Conservation (phyloP, 805 yeast genomes). For the Pichia ethanolica region DNA sequence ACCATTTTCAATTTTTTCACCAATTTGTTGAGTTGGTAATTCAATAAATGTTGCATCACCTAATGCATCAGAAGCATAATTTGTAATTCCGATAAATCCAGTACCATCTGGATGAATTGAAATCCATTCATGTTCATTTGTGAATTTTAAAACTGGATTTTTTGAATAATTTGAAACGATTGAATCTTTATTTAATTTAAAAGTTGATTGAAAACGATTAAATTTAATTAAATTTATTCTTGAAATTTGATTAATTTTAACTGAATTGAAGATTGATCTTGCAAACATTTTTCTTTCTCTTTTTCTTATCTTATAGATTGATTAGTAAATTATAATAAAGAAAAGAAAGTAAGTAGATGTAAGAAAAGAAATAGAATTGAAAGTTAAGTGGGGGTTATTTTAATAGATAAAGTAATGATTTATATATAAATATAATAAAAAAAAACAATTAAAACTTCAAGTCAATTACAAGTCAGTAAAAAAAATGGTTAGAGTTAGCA, state of each 20-base stretch:
- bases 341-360: background rate
- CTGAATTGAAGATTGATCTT: slow-evolving; percentile 1
- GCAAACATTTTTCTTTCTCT: slow-evolving; percentile 9
- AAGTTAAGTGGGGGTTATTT: too few species aligned
- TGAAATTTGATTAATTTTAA: too few species aligned
- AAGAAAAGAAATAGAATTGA: background rate
- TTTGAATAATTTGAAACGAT: slow-evolving; percentile 26
- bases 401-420: background rate
- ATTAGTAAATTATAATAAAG: too few species aligned
- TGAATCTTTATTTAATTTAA: slow-evolving; percentile 25
- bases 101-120: slow-evolving; percentile 77
- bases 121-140: slow-evolving; percentile 93
- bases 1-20: slow-evolving; percentile 45
- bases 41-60: slow-evolving; percentile 96
- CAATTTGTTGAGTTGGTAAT: slow-evolving; percentile 47
- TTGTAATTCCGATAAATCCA: slow-evolving; percentile 85
- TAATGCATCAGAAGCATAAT: slow-evolving; percentile 90
- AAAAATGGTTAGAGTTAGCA: too few species aligned
- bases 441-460: too few species aligned
- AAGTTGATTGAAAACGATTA: slow-evolving; percentile 17
- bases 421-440: too few species aligned
- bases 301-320: background rate
- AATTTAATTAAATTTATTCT: slow-evolving; percentile 5
- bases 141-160: slow-evolving; percentile 56
- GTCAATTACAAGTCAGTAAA: too few species aligned